Conservation (phyloP, 129 eudicot genomes). For the Artemisia annua region DNA sequence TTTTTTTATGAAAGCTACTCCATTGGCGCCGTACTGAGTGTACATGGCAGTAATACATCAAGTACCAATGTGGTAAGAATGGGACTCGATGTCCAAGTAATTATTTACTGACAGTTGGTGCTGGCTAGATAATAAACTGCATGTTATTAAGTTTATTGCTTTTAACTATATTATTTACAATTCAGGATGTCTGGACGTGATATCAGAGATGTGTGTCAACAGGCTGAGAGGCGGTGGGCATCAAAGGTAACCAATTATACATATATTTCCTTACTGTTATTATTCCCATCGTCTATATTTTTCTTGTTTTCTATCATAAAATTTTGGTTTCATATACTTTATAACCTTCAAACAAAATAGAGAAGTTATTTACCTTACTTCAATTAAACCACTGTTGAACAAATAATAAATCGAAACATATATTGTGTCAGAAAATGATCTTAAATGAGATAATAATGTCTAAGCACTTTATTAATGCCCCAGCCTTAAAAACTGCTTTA, state of each 20-base stretch:
- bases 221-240: conserved; percentile 99
- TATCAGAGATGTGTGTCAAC: conserved; percentile 95
- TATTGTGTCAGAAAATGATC: too few species aligned
- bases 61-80: background rate
- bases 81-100: background rate
- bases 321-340: background rate
- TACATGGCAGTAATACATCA: background rate
- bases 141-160: background rate
- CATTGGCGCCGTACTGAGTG: background rate
- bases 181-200: conserved; percentile 95
- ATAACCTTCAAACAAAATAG: too few species aligned
- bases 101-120: background rate
- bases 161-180: conserved; percentile 11
- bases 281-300: too few species aligned
- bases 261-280: background rate
- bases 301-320: background rate
- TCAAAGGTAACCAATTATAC: conserved; percentile 60
- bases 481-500: too few species aligned
- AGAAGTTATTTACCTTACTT: too few species aligned
- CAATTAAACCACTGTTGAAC: too few species aligned
- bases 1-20: conserved; percentile 2
- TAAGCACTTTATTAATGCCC: too few species aligned
- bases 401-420: too few species aligned
- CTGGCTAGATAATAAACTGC: too few species aligned
- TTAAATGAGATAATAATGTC: too few species aligned